Evolutionary conservation across 768 basidiomycete species (phyloP), one percentile per base, ranked within the genome.

Genomic region (Gloeostereum incarnatum): DNA sequence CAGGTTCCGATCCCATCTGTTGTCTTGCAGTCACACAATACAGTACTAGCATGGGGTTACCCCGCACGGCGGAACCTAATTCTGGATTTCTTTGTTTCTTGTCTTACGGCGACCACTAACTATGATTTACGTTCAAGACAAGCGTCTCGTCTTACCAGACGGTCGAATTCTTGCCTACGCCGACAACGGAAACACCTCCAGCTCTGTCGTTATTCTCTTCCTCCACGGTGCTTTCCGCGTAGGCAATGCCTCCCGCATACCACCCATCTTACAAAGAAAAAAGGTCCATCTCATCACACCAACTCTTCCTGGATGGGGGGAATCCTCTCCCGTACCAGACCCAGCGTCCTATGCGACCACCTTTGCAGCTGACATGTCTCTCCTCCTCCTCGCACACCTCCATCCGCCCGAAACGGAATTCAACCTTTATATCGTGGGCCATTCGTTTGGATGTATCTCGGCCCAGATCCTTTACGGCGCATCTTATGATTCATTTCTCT

Each of bases 231-330:
- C 59, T 4, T 75, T 78, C 50, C 54, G 61, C 25, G 47, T 75
- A n/a, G 76, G 74, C 4, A 57, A 62, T 21, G 65, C 66, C 4
- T 52, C 58, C 22, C 45, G 42, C 1, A 46, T 58, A 6, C 59
- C 65, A 2, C 58, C 51, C 10, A 46, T 53, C 20, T 47, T 73
- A 40, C 23, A 58, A 7, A 57, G 65, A 11, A 67, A 60, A 44
- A 49, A 61, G 31, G 52, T 69, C 3, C 74, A 72, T 47, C 56
- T 57, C 36, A 49, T 79, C 27, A 58, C 65, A 8, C 75, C 75
- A 3, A 71, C 75, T 7, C 66, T 78, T 22, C 69, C 73, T 16
- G 76, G 73, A 2, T 78, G 76, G 75, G 75, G 75, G 3, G 60
- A 60, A 31, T 68, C 75, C 4, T 71, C 73, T 0, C 63, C 69